phyloP scores from a whole-genome alignment of 345 rosid genomes.

The Bruguiera parviflora region DNA sequence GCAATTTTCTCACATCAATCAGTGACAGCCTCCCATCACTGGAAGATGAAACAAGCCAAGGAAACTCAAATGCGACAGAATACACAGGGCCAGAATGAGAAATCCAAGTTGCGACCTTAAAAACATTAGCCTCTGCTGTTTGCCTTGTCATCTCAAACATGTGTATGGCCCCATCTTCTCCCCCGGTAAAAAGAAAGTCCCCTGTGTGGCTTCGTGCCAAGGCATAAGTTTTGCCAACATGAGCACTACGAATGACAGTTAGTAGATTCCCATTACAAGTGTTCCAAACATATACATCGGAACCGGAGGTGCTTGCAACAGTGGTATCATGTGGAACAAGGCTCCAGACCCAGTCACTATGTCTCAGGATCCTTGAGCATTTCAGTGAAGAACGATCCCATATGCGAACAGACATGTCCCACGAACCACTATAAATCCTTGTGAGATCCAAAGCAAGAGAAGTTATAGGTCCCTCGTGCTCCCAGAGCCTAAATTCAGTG shows the following conservation, averaged over 20 bases:
- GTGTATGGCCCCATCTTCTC: conserved; percentile 86
- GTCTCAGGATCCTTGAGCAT: conserved; percentile 66
- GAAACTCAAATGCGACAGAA: conserved; percentile 88
- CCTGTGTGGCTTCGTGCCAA: conserved; percentile 81
- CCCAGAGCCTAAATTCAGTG: conserved; percentile 71
- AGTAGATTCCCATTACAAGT: conserved; percentile 45
- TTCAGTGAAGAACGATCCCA: conserved; percentile 77
- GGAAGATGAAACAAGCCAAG: conserved; percentile 96
- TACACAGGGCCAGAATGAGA: conserved; percentile 80
- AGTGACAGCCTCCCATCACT: conserved; percentile 78
- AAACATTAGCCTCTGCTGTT: conserved; percentile 16
- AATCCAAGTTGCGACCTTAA: conserved; percentile 70
- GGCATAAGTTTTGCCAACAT: conserved; percentile 59
- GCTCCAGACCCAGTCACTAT: conserved; percentile 89
- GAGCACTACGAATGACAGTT: conserved; percentile 53
- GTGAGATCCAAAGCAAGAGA: conserved; percentile 66
- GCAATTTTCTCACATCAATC: conserved; percentile 72
- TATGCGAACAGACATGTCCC: conserved; percentile 92
- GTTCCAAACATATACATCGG: conserved; percentile 85
- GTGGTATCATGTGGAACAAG: conserved; percentile 69
- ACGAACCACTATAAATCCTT: conserved; percentile 77
- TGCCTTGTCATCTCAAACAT: conserved; percentile 64
- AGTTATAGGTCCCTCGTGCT: conserved; percentile 82
- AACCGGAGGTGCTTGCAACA: conserved; percentile 60
- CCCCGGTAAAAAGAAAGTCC: conserved; percentile 81